Percentiles rank a stretch among this genome's conserved stretches.
Evolutionary conservation across 2,329 filamentous ascomycete species (phyloP).

Genomic region (Orbilia blumenaviensis): DNA sequence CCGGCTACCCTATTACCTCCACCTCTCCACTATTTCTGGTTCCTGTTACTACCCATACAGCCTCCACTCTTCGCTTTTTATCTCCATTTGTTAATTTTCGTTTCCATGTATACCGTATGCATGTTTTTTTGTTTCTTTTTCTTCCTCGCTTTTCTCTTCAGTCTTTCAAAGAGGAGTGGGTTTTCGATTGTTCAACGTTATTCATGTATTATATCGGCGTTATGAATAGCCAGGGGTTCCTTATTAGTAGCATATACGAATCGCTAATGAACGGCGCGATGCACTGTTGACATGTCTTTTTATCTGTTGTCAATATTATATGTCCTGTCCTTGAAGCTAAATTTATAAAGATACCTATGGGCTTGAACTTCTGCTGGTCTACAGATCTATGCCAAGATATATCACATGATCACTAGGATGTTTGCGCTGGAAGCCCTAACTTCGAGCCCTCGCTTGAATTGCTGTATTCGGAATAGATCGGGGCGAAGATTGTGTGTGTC

Average conservation of each 20-base stretch:
- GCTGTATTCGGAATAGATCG: background rate
- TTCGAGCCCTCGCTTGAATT: constrained; percentile 46
- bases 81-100: no score
- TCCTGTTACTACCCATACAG: no score
- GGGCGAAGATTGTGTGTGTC: background rate
- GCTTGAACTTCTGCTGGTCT: background rate
- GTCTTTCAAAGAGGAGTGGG: background rate
- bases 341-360: background rate
- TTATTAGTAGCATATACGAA: constrained; percentile 1
- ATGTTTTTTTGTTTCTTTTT: no score
- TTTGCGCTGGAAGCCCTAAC: constrained; percentile 34
- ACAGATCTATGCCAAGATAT: background rate
- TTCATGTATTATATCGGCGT: constrained; percentile 28
- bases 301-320: no score
- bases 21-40: no score
- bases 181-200: background rate
- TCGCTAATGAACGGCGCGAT: constrained; percentile 2
- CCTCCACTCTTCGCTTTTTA: no score
- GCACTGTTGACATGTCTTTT: no score
- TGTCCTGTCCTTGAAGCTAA: background rate
- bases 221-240: constrained; percentile 11
- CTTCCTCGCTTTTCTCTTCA: no score
- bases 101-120: no score
- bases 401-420: constrained; percentile 4
- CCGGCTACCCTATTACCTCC: no score